Evolutionary conservation across 2,329 filamentous ascomycete species (phyloP), one percentile per base, ranked within the genome.

Genomic region (Cladosporium sp.): DNA sequence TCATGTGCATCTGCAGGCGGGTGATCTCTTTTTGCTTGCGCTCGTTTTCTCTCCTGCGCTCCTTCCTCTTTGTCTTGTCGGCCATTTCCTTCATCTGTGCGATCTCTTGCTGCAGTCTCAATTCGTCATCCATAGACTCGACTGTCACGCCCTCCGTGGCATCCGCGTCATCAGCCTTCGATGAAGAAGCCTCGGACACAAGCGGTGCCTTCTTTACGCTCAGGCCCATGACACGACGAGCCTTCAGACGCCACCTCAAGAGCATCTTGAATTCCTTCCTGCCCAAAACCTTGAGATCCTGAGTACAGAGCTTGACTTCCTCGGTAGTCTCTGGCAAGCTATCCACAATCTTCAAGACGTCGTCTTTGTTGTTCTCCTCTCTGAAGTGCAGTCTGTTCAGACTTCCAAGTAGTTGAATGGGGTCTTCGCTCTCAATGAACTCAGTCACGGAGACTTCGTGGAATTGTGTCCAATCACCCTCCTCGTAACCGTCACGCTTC

Each of bases 1-100:
- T 90, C 95, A 99, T 99, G 80, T 97, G 90, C 82, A 99, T 88
- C 79, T 99, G 95, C 90, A 99, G 90, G 38, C 95, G 89, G n/a
- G 96, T 85, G 67, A 98, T 92, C 70, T 98, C 95, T 72, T 92
- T 95, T 72, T 95, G 92, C 79, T 96, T 98, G 78, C 88, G 88
- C 78, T 99, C 95, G 71, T 99, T 99, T 67, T 96, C 93, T 73
- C 86, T 91, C 70, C 93, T 86, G 71, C 90, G 88, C 74, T 96
- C 91, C 72, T 92, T 90, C 81, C 93, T 96, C 79, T 89, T 94
- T 72, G 89, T 88, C 26, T 89, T 78, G 52, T 81, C 87, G 69
- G 95, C 91, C 73, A 89, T 90, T 30, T 98, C 93, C 71, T 91
- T 91, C 74, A 98, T 83, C 3, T 85, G 85, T 73, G 96, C 90